A percentile compares a stretch with the other conserved stretches of the same genome.
Conservation (phyloP, 306 rosid species). For the Hylodesmum podocarpum region DNA sequence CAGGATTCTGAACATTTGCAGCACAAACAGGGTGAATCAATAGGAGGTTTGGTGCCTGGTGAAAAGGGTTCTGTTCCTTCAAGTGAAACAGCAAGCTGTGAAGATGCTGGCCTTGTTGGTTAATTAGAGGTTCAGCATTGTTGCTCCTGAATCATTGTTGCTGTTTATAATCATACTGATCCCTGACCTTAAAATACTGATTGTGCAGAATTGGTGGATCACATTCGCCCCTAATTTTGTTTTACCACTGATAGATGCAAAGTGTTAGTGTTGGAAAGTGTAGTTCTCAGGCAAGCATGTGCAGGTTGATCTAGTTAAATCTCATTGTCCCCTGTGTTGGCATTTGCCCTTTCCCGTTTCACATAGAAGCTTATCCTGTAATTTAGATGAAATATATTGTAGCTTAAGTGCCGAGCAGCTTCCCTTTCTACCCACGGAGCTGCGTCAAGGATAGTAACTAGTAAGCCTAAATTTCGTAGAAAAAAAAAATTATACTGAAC, state of each 20-base stretch:
- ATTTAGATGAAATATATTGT: slow-evolving; percentile 26
- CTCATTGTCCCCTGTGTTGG: slow-evolving; percentile 15
- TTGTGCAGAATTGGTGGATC: slow-evolving; percentile 32
- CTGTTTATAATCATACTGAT: slow-evolving; percentile 34
- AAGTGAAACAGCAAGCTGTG: slow-evolving; percentile 41
- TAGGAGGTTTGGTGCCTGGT: slow-evolving; percentile 41
- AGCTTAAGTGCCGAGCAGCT: slow-evolving; percentile 16
- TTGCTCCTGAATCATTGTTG: slow-evolving; percentile 30
- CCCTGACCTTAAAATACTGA: slow-evolving; percentile 31
- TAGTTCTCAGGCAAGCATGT: slow-evolving; percentile 19
- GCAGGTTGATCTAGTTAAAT: slow-evolving; percentile 28
- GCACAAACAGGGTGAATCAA: slow-evolving; percentile 47
- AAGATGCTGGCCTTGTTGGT: slow-evolving; percentile 49
- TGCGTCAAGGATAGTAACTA: slow-evolving; percentile 7
- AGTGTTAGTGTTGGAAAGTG: slow-evolving; percentile 16
- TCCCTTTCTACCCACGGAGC: background rate
- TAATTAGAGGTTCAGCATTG: slow-evolving; percentile 35
- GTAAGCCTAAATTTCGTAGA: slow-evolving; percentile 12
- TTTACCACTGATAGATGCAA: slow-evolving; percentile 34
- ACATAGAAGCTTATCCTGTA: slow-evolving; percentile 15
- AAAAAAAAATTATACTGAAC: slow-evolving; percentile 23
- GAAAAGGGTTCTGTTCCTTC: slow-evolving; percentile 45
- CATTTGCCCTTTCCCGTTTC: slow-evolving; percentile 1
- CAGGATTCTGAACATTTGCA: slow-evolving; percentile 58
- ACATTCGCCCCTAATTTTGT: slow-evolving; percentile 30